A percentile compares a stretch with the other conserved stretches of the same genome.
These are phyloP conservation scores for Arthroderma uncinatum DNA, from an alignment of 2,329 filamentous ascomycete genomes.

Conservation along the genomic window DNA sequence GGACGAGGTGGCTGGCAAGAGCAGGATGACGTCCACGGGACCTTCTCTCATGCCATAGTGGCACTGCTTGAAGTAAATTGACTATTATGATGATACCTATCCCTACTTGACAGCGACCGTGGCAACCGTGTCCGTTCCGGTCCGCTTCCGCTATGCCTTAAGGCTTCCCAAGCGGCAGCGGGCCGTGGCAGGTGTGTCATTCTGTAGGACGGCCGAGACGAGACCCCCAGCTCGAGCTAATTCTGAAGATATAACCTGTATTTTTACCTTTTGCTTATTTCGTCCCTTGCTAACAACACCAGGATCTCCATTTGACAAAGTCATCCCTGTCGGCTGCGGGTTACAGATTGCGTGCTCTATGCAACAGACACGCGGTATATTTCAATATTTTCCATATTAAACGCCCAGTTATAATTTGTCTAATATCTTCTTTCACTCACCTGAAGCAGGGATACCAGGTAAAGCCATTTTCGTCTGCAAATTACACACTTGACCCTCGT, in stretches of 20 bases:
- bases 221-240: not conserved
- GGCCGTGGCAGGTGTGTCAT: not conserved
- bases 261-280: not conserved
- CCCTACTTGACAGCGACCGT: not conserved
- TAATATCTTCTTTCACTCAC: not conserved
- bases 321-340: too few species aligned
- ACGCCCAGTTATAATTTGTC: not conserved
- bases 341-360: too few species aligned
- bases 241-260: not conserved
- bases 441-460: not conserved
- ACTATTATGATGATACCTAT: not conserved
- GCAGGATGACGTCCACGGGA: not conserved
- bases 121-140: not conserved
- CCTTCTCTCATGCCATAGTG: not conserved
- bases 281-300: not conserved
- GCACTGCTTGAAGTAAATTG: not conserved
- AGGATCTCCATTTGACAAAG: too few species aligned
- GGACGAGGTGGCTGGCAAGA: not conserved
- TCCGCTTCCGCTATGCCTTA: not conserved
- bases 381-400: not conserved
- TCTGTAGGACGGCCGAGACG: not conserved
- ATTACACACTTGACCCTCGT: not conserved
- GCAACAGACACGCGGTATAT: not conserved
- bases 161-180: not conserved
- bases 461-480: not conserved